Evolutionary conservation across 495 filamentous ascomycete species (phyloP).

Genomic region (Annulohypoxylon moriforme): DNA sequence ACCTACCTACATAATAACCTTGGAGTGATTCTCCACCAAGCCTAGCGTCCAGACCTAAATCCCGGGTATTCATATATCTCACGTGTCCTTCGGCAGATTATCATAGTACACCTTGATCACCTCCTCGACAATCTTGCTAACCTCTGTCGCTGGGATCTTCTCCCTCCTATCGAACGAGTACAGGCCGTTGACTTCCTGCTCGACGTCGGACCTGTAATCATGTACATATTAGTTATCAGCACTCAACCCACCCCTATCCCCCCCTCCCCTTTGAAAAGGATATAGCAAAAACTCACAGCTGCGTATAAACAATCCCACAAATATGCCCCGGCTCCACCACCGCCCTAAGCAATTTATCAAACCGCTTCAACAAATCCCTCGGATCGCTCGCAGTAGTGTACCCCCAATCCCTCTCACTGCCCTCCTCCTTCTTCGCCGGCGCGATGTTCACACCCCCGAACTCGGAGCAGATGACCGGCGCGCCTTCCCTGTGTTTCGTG

Average conservation of each 20-base stretch:
- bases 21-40: neutral
- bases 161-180: slow-evolving; percentile 70
- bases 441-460: slow-evolving; percentile 71
- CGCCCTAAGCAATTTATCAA: slow-evolving; percentile 46
- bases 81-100: slow-evolving; percentile 30
- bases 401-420: slow-evolving; percentile 49
- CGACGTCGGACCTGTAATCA: slow-evolving; percentile 64
- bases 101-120: slow-evolving; percentile 45
- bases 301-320: slow-evolving; percentile 52
- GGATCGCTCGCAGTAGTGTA: slow-evolving; percentile 52
- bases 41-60: neutral
- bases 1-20: neutral
- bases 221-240: slow-evolving; percentile 5
- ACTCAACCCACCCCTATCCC: neutral
- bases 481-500: slow-evolving; percentile 57
- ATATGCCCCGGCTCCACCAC: slow-evolving; percentile 42
- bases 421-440: slow-evolving; percentile 49
- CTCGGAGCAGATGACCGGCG: slow-evolving; percentile 68
- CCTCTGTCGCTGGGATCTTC: slow-evolving; percentile 50
- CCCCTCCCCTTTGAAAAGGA: neutral
- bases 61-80: neutral
- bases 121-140: slow-evolving; percentile 49
- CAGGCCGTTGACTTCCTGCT: slow-evolving; percentile 72
- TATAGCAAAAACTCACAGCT: slow-evolving; percentile 44
- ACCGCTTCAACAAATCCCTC: slow-evolving; percentile 45